Conservation (phyloP, 2,329 filamentous ascomycete genomes). For the Leptographium lundbergii region DNA sequence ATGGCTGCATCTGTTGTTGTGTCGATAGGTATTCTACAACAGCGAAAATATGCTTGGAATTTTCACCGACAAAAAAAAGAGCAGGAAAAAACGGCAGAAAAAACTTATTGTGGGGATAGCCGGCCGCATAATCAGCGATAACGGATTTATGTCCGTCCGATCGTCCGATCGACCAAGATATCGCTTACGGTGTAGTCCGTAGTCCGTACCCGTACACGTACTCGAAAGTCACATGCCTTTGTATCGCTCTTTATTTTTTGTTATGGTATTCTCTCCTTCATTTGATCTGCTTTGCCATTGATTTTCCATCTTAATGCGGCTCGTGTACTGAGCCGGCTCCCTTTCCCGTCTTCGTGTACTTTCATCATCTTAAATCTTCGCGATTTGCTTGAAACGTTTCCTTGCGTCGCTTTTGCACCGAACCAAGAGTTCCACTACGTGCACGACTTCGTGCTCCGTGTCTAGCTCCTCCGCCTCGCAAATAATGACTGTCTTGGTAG, state of each 20-base stretch:
- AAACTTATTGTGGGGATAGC: conserved; percentile 1
- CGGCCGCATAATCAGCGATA: not conserved
- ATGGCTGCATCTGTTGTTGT: not conserved
- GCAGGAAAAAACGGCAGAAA: conserved; percentile 1
- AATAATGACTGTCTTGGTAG: not conserved
- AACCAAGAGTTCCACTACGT: not conserved
- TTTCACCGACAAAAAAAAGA: conserved; percentile 3
- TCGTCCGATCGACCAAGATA: not conserved
- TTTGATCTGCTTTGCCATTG: not conserved
- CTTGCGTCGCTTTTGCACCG: not conserved
- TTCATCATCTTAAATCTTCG: not conserved
- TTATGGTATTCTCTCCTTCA: not conserved
- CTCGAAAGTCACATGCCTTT: no score
- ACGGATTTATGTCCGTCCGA: not conserved
- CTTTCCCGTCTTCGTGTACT: not conserved
- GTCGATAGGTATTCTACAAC: not conserved
- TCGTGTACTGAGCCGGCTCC: not conserved
- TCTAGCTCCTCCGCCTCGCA: not conserved
- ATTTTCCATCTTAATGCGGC: not conserved
- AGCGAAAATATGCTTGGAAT: not conserved
- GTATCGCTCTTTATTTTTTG: not conserved
- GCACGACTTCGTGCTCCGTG: not conserved
- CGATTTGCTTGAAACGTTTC: not conserved
- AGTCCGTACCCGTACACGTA: no score
- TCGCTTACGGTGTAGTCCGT: no score